These are phyloP conservation scores for Jaapia argillacea DNA, from an alignment of 768 basidiomycete species.

Conservation along the genomic window DNA sequence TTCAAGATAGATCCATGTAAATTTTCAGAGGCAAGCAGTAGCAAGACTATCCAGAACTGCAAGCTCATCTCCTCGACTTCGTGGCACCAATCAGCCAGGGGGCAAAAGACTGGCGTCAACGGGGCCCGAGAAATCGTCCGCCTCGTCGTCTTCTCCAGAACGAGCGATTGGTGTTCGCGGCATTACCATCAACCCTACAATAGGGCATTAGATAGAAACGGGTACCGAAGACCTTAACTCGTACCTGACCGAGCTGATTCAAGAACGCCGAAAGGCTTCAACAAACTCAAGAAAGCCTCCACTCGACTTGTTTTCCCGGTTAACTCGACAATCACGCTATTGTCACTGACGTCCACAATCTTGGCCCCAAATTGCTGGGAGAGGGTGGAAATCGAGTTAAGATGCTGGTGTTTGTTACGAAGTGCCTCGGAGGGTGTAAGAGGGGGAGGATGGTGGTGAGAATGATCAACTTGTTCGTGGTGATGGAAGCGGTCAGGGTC, in stretches of 20 bases:
- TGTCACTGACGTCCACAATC: constrained; percentile 90
- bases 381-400: constrained; percentile 80
- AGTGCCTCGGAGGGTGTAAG: constrained; percentile 68
- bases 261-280: constrained; percentile 92
- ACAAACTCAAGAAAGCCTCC: constrained; percentile 82
- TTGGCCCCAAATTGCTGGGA: constrained; percentile 85
- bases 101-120: constrained; percentile 91
- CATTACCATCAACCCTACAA: constrained; percentile 91
- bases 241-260: constrained; percentile 91
- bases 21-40: background rate
- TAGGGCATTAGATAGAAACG: background rate
- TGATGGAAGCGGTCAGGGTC: too few relatives aligned
- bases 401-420: constrained; percentile 79
- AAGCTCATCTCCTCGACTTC: too few relatives aligned
- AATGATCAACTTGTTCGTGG: too few relatives aligned
- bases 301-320: constrained; percentile 88
- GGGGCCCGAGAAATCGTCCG: constrained; percentile 38
- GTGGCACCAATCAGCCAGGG: constrained; percentile 52
- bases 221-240: constrained; percentile 15
- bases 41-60: background rate
- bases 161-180: constrained; percentile 84
- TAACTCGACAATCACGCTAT: constrained; percentile 91
- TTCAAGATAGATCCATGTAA: background rate
- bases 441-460: constrained; percentile 21
- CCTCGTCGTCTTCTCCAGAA: constrained; percentile 43